Percentiles rank a stretch among this genome's conserved stretches.
Evolutionary conservation across 2,329 filamentous ascomycete genomes (phyloP).

Genomic region (Davidsoniella australis): DNA sequence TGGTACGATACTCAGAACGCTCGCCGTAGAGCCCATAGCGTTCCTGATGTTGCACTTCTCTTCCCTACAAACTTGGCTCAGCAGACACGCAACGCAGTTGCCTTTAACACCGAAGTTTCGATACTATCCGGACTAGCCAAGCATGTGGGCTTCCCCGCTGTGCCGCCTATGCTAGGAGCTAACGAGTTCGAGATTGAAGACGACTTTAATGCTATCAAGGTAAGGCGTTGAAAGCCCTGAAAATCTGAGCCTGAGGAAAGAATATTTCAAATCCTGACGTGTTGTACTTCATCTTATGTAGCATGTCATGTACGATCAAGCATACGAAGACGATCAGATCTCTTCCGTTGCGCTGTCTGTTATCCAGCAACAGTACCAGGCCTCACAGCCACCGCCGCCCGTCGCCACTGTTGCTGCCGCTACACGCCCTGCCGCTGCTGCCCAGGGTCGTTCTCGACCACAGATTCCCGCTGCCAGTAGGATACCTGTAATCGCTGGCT

Average conservation of each 20-base stretch:
- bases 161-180: slow-evolving; percentile 64
- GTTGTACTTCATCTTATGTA: slow-evolving; percentile 1
- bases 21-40: slow-evolving; percentile 61
- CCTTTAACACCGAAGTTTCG: slow-evolving; percentile 91
- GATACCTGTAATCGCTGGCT: neutral
- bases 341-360: neutral
- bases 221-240: slow-evolving; percentile 21
- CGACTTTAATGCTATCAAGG: slow-evolving; percentile 77
- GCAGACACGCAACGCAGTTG: slow-evolving; percentile 67
- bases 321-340: neutral
- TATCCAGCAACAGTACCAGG: neutral
- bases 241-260: slow-evolving; percentile 2
- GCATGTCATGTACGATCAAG: slow-evolving; percentile 9
- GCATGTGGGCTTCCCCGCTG: slow-evolving; percentile 89
- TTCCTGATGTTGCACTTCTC: slow-evolving; percentile 65
- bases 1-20: slow-evolving; percentile 90
- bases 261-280: slow-evolving; percentile 7
- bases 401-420: neutral
- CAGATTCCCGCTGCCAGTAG: neutral
- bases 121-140: slow-evolving; percentile 82
- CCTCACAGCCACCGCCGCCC: neutral
- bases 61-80: slow-evolving; percentile 63
- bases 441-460: neutral
- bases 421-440: neutral
- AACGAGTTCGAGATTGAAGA: slow-evolving; percentile 61